Conservation (phyloP, 176 grass and related monocot species). For the Oryza brachyantha region DNA sequence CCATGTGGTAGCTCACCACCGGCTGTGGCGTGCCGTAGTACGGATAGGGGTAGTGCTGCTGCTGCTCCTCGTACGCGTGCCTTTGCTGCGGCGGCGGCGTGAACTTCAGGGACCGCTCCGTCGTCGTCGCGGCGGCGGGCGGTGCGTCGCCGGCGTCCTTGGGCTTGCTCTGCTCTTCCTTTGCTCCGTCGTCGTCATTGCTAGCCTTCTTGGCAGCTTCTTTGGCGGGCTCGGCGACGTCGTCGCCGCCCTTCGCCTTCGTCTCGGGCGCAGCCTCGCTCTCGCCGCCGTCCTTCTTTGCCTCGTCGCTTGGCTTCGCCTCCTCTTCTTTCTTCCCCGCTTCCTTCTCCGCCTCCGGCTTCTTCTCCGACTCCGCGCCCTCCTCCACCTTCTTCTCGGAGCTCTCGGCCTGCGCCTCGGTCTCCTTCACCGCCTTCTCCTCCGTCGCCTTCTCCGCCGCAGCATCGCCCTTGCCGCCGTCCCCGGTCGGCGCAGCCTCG, state of each 20-base stretch:
- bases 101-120: constrained; percentile 24
- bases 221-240: not conserved
- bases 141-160: constrained; percentile 6
- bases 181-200: constrained; percentile 14
- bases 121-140: not conserved
- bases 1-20: constrained; percentile 63
- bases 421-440: constrained; percentile 35
- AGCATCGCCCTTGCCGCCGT: constrained; percentile 36
- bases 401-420: constrained; percentile 10
- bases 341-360: constrained; percentile 36
- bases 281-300: constrained; percentile 33
- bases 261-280: constrained; percentile 7
- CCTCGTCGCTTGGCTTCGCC: constrained; percentile 18
- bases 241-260: constrained; percentile 27
- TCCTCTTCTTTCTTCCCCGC: constrained; percentile 18
- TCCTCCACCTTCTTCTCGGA: constrained; percentile 33
- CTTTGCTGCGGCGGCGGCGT: not conserved
- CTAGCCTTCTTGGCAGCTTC: constrained; percentile 31
- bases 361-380: constrained; percentile 29
- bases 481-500: constrained; percentile 10
- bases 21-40: constrained; percentile 44
- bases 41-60: not conserved
- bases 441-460: constrained; percentile 24
- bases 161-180: constrained; percentile 22
- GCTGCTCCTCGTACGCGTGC: constrained; percentile 15